Percentiles rank a stretch among this genome's conserved stretches.
Evolutionary conservation across 1,284 basidiomycete genomes (phyloP).

Genomic region (Cryptococcus deneoformans): DNA sequence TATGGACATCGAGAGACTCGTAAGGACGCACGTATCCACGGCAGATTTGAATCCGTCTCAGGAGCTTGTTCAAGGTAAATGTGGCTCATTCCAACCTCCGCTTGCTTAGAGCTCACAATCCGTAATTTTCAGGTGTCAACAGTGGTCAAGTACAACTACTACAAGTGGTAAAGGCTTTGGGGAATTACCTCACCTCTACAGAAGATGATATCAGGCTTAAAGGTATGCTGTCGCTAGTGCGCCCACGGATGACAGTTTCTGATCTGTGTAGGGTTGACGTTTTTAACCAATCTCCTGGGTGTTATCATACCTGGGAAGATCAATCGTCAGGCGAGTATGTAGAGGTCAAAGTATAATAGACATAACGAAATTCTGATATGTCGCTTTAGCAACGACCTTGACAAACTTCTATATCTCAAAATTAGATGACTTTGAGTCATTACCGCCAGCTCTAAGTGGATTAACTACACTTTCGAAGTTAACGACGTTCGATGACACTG

Average conservation of each 20-base stretch:
- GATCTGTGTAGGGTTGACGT: constrained; percentile 31
- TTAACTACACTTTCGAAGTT: constrained; percentile 65
- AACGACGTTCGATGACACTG: constrained; percentile 65
- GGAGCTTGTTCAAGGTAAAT: constrained; percentile 39
- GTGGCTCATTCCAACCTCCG: background rate
- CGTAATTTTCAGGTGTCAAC: constrained; percentile 59
- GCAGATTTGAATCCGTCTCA: constrained; percentile 34
- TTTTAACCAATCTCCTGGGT: constrained; percentile 59
- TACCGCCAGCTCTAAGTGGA: constrained; percentile 72
- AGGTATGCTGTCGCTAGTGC: constrained; percentile 55
- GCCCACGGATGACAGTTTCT: background rate
- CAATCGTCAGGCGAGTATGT: constrained; percentile 76
- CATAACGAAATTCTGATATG: no score
- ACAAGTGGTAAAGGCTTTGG: constrained; percentile 79
- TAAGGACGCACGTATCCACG: constrained; percentile 44
- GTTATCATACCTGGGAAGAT: constrained; percentile 63
- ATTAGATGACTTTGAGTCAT: constrained; percentile 76
- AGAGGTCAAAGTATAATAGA: background rate
- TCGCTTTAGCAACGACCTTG: constrained; percentile 67
- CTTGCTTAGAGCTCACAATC: background rate
- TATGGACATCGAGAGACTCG: constrained; percentile 44
- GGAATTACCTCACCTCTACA: constrained; percentile 81
- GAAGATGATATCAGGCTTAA: constrained; percentile 74
- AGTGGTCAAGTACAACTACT: constrained; percentile 63
- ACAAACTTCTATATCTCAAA: constrained; percentile 81